These are phyloP conservation scores for Cymbidium sinense DNA, from an alignment of 106 monocot species.

Conservation along the genomic window DNA sequence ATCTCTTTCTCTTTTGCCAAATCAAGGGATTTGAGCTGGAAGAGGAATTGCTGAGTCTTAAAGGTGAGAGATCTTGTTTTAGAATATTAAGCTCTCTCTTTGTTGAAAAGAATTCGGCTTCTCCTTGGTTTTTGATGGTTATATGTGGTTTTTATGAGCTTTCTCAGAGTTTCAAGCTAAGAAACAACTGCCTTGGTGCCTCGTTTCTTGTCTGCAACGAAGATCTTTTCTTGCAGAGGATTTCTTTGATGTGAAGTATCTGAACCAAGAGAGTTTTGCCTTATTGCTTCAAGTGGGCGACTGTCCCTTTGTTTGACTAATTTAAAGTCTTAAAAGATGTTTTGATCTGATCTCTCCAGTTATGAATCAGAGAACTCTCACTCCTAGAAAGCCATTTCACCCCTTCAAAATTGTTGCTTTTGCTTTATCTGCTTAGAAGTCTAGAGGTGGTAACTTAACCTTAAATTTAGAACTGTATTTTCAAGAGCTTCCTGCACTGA, in stretches of 20 bases:
- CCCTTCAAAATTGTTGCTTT: no score
- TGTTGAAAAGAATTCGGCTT: background rate
- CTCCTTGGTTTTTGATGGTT: background rate
- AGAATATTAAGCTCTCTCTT: background rate
- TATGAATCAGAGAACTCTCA: background rate
- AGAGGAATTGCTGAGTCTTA: background rate
- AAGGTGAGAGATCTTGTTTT: background rate
- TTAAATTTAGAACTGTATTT: background rate
- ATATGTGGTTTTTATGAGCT: background rate
- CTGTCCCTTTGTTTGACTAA: background rate
- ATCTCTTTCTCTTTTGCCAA: background rate
- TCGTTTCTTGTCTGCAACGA: background rate
- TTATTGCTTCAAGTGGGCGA: background rate
- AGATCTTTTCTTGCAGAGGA: background rate
- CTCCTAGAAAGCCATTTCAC: background rate
- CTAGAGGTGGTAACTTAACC: background rate
- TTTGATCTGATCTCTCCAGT: background rate
- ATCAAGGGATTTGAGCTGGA: background rate
- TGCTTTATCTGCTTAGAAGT: background rate
- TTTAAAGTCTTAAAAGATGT: background rate
- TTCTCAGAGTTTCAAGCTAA: background rate
- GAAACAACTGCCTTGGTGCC: background rate
- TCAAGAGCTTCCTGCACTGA: no score
- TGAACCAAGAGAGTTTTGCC: background rate
- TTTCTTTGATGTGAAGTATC: background rate